Evolutionary conservation across 768 basidiomycete species (phyloP).

Genomic region (Mycena chlorophos): DNA sequence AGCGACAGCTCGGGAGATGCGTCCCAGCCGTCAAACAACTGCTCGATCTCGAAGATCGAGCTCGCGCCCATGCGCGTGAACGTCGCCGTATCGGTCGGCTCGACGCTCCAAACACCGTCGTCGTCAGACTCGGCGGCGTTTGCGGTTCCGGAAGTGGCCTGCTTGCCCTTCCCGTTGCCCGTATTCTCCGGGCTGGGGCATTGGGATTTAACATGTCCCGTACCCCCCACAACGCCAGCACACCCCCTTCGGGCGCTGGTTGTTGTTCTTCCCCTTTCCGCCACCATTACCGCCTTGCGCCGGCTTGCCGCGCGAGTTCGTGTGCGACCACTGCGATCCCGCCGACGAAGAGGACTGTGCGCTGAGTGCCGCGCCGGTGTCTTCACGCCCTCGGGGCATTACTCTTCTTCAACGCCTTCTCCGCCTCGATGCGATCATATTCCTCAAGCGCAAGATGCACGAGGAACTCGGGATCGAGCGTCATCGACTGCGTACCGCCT

Average conservation of each 20-base stretch:
- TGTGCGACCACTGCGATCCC: not conserved
- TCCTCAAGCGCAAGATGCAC: conserved; percentile 1
- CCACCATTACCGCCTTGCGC: not conserved
- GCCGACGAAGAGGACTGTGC: not conserved
- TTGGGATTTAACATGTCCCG: conserved; percentile 27
- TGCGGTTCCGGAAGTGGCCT: conserved; percentile 6
- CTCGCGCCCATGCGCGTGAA: not conserved
- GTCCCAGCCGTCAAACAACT: not conserved
- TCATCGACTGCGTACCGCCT: not conserved
- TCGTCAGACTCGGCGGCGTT: conserved; percentile 18
- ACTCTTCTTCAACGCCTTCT: not conserved
- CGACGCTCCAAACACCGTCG: conserved; percentile 15
- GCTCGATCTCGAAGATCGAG: conserved; percentile 1
- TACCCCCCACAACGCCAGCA: conserved; percentile 33
- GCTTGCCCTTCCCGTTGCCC: conserved; percentile 13
- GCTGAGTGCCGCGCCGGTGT: conserved; percentile 3
- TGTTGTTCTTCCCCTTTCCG: not conserved
- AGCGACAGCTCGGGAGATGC: not conserved
- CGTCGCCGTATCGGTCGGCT: not conserved
- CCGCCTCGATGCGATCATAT: conserved; percentile 4
- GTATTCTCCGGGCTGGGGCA: conserved; percentile 22
- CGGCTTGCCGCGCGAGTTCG: not conserved
- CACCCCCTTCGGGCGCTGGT: conserved; percentile 7
- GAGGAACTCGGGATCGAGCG: not conserved
- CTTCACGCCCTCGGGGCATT: not conserved